Evolutionary conservation across 1,284 basidiomycete genomes (phyloP), one percentile per base, ranked within the genome.

Genomic region (Marasmius tenuissimus): DNA sequence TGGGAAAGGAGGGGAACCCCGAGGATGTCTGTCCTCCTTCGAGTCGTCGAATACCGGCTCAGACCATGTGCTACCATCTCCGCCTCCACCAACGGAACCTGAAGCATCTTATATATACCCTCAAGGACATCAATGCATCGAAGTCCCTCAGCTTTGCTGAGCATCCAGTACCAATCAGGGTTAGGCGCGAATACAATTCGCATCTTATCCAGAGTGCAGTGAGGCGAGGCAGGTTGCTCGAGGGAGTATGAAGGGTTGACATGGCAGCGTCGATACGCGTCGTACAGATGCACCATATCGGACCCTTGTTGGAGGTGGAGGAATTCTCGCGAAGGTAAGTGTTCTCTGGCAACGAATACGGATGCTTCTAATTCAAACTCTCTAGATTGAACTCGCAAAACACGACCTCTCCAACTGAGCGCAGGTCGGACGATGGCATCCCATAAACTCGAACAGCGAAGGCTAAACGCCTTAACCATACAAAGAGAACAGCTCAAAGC

Each of bases 401-500:
- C 75, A 12, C 82, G 80, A 49, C 77, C 82, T 8, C 68, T 73
- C 6, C 69, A 75, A 14, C 76, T 75, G 6, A 65, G 77, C 4
- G 76, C 78, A 0, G 75, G 78, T 14, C 82, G 78, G 27, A 82
- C 84, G 0, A 78, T 82, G n/a, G 81, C 83, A 9, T 76, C 85
- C 50, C 85, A 83, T 69, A 91, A 88, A 67, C 76, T 86, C 16
- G 88, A 91, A 66, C 81, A 82, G 38, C 79, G 87, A 18, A 79
- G 85, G 51, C 72, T 88, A 47, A 86, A 88, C 64, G 80, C 85
- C 71, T 75, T 91, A 6, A 78, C 77, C 11, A 85, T 85, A 66
- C 87, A 91, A 66, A 78, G 87, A 51, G 83, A 89, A 70, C 79
- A 81, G 51, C 72, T 89, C 10, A 86, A 89, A 67, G 75, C 79